Conservation (phyloP, 2,329 filamentous ascomycete genomes). For the Apiospora rasikravindrae region DNA sequence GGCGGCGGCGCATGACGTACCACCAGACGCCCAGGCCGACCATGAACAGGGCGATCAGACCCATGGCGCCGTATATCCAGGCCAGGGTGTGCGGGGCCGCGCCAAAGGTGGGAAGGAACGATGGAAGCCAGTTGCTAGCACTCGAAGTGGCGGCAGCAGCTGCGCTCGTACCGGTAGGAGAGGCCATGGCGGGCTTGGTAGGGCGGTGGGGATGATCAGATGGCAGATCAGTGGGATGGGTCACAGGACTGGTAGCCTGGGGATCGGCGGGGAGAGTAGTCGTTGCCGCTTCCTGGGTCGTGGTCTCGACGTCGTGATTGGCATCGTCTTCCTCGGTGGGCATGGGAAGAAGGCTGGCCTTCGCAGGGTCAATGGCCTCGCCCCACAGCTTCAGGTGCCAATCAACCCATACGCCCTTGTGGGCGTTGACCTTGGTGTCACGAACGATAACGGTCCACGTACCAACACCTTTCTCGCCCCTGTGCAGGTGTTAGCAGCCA, state of each 20-base stretch:
- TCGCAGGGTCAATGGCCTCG: conserved; percentile 77
- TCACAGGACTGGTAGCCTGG: conserved; percentile 45
- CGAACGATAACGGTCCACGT: conserved; percentile 92
- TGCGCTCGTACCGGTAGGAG: conserved; percentile 36
- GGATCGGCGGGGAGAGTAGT: conserved; percentile 60
- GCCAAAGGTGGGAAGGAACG: conserved; percentile 88
- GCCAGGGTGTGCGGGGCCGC: conserved; percentile 84
- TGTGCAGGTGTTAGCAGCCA: conserved; percentile 38
- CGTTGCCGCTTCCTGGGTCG: conserved; percentile 62
- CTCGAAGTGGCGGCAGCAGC: conserved; percentile 43
- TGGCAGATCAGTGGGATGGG: conserved; percentile 46
- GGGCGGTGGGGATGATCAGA: conserved; percentile 71
- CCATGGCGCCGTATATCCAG: conserved; percentile 90
- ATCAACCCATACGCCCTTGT: conserved; percentile 81
- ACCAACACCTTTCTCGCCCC: conserved; percentile 86
- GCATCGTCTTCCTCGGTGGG: conserved; percentile 84
- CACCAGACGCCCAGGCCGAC: conserved; percentile 80
- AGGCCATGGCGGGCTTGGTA: conserved; percentile 48
- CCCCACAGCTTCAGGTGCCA: conserved; percentile 97
- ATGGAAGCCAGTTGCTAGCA: conserved; percentile 75
- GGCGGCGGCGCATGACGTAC: conserved; percentile 77
- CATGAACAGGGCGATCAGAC: conserved; percentile 87
- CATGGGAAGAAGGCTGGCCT: conserved; percentile 78
- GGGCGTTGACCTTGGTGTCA: conserved; percentile 78
- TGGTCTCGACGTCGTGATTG: conserved; percentile 73